These are phyloP conservation scores for Piloderma croceum DNA, from an alignment of 768 basidiomycete genomes.

Conservation along the genomic window DNA sequence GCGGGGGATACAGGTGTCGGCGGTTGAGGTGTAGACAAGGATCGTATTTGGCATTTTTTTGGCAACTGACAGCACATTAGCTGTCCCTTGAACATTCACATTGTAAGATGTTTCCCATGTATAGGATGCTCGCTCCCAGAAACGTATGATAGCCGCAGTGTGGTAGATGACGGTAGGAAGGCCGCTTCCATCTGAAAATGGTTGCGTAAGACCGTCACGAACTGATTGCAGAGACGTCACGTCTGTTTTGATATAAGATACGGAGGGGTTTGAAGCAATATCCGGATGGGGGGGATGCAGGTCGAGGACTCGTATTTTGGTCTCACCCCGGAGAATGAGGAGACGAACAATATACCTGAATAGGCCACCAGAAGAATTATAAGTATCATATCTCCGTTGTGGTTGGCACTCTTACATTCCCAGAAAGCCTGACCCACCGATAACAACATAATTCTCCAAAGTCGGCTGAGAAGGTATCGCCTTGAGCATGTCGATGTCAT, in stretches of 20 bases:
- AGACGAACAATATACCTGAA: slow-evolving; percentile 28
- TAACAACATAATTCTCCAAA: slow-evolving; percentile 22
- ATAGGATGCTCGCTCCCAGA: slow-evolving; percentile 19
- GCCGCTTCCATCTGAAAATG: slow-evolving; percentile 15
- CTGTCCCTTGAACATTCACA: no score
- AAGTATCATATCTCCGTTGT: background rate
- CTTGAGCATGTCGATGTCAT: slow-evolving; percentile 22
- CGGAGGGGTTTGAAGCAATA: slow-evolving; percentile 19
- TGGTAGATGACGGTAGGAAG: slow-evolving; percentile 20
- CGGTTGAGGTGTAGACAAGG: slow-evolving; percentile 41
- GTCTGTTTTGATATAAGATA: slow-evolving; percentile 27
- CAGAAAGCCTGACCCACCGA: slow-evolving; percentile 30
- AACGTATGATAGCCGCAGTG: slow-evolving; percentile 18
- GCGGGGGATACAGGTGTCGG: slow-evolving; percentile 42
- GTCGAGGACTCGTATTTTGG: slow-evolving; percentile 28
- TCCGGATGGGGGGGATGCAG: slow-evolving; percentile 21
- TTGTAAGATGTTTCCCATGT: slow-evolving; percentile 18
- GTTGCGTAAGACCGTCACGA: slow-evolving; percentile 18
- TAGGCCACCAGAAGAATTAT: background rate
- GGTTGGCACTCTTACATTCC: slow-evolving; percentile 19
- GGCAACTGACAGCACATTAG: no score
- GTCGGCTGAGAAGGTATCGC: slow-evolving; percentile 21
- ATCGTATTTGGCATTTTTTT: no score
- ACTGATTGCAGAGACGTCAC: slow-evolving; percentile 26
- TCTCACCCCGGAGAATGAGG: slow-evolving; percentile 31